Base-by-base conservation (phyloP, 2,329 filamentous ascomycete species). In the Talaromyces atroroseus region DNA sequence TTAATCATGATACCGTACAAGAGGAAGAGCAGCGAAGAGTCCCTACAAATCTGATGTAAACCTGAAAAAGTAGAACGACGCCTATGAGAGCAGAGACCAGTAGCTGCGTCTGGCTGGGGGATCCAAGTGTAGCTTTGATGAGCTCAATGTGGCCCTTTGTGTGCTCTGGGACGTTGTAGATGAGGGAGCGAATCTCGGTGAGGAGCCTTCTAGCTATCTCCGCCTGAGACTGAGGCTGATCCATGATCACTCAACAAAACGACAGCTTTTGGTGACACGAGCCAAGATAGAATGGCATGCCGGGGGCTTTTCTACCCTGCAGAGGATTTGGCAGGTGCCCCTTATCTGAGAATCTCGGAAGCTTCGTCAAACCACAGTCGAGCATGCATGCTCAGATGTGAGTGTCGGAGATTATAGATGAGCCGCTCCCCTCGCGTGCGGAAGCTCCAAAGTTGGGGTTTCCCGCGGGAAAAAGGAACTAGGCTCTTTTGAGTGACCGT, bases 31-130 rank as follows among this genome's bases (percentile, higher is more conserved):
- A 21, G 23, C 18, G 12, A 16, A 23, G 44, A 8, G 11, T 44
- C n/a, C 38, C 6, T 21, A 58, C 56, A 47, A 54, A 46, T 49
- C 49, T 58, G 18, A 49, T 32, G 38, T 24, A 53, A 5, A 29
- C 18, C 24, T 58, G 56, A 5, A 49, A 46, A 36, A 58, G 51
- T 6, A 58, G 12, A 18, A 42, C 42, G 21, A 49, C 11, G 24
- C 40, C 36, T 16, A 58, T 21, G 16, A 53, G 18, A 2, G 20
- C 47, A 34, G 52, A 21, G 40, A 50, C 45, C n/a, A 45, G n/a
- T 6, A 54, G 16, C 51, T 49, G 36, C 38, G 36, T 45, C 24
- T 47, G 36, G 12, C 36, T 48, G 24, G 42, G 20, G 26, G 40
- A 48, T 14, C 24, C 29, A 16, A 48, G 20, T 32, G 40, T 50